These are phyloP conservation scores for Bimuria novae-zelandiae DNA, from an alignment of 2,329 filamentous ascomycete species.

Conservation along the genomic window DNA sequence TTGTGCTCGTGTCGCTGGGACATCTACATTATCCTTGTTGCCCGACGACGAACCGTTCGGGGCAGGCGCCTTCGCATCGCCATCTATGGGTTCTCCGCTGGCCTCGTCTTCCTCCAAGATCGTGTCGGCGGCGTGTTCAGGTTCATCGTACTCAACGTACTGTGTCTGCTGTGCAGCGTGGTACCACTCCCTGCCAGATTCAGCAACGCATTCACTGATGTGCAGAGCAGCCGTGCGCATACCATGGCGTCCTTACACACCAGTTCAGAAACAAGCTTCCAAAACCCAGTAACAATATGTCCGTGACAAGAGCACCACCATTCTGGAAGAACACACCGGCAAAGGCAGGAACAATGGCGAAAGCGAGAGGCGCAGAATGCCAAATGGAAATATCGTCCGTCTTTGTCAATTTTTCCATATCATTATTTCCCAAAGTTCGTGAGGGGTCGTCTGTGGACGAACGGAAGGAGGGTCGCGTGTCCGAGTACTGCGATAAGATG, in stretches of 20 bases:
- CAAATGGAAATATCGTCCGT: constrained; percentile 67
- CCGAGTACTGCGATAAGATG: constrained; percentile 76
- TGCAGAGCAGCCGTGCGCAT: constrained; percentile 33
- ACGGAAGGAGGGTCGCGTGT: constrained; percentile 66
- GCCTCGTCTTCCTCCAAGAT: constrained; percentile 40
- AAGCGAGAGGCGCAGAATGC: constrained; percentile 79
- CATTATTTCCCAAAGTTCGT: constrained; percentile 48
- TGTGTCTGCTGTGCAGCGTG: constrained; percentile 51
- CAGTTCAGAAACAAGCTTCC: constrained; percentile 89
- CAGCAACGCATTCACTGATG: constrained; percentile 12
- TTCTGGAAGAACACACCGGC: constrained; percentile 83
- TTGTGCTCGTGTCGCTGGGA: constrained; percentile 23
- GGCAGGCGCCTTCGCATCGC: constrained; percentile 21
- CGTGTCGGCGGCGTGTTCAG: constrained; percentile 23
- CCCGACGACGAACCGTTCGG: constrained; percentile 11
- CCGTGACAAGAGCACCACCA: constrained; percentile 81
- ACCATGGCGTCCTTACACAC: constrained; percentile 91
- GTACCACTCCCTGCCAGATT: constrained; percentile 55
- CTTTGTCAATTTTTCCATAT: constrained; percentile 38
- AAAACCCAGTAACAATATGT: constrained; percentile 78
- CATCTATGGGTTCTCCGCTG: constrained; percentile 14
- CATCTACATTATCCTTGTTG: too few species aligned
- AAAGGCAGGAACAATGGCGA: constrained; percentile 85
- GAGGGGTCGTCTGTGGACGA: constrained; percentile 74
- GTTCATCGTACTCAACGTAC: constrained; percentile 27